Evolutionary conservation across 192 early-diverging fungal genomes (phyloP).

Genomic region (Coemansia sp.): DNA sequence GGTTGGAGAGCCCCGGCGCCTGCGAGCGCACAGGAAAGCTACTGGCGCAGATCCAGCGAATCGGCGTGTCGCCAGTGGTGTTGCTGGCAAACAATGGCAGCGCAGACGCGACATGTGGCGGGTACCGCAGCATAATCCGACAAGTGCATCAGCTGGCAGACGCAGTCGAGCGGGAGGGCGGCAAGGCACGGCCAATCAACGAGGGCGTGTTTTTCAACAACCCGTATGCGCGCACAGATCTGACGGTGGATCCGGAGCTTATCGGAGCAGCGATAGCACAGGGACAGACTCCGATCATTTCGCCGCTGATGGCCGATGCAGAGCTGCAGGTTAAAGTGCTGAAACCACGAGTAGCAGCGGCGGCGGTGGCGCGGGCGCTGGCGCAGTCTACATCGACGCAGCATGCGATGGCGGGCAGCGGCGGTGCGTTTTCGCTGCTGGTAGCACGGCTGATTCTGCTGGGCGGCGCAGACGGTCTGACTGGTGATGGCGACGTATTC

Average conservation of each 20-base stretch:
- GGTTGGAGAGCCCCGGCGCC: conserved; percentile 6
- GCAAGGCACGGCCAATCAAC: conserved; percentile 67
- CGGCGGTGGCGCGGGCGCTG: conserved; percentile 59
- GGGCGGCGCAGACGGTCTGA: conserved; percentile 47
- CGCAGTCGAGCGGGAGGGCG: conserved; percentile 72
- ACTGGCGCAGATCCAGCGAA: conserved; percentile 52
- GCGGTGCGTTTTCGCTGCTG: conserved; percentile 62
- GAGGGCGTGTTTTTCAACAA: conserved; percentile 60
- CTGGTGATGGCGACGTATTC: conserved; percentile 47
- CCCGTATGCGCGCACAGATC: conserved; percentile 16
- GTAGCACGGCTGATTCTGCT: conserved; percentile 65
- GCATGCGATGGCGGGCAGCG: conserved; percentile 54
- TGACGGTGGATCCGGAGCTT: conserved; percentile 51
- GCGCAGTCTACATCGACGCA: conserved; percentile 46
- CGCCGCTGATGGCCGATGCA: conserved; percentile 57
- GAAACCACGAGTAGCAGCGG: conserved; percentile 45
- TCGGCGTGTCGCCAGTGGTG: conserved; percentile 51
- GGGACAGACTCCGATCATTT: conserved; percentile 64
- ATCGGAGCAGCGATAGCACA: conserved; percentile 63
- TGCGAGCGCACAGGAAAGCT: conserved; percentile 34
- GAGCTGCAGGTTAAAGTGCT: conserved; percentile 42
- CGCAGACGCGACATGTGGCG: background rate
- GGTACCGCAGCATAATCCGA: conserved; percentile 24
- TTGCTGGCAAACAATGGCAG: conserved; percentile 9
- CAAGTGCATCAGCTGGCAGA: conserved; percentile 55